These are phyloP conservation scores for Annulohypoxylon truncatum DNA, from an alignment of 2,329 filamentous ascomycete species.

Conservation along the genomic window DNA sequence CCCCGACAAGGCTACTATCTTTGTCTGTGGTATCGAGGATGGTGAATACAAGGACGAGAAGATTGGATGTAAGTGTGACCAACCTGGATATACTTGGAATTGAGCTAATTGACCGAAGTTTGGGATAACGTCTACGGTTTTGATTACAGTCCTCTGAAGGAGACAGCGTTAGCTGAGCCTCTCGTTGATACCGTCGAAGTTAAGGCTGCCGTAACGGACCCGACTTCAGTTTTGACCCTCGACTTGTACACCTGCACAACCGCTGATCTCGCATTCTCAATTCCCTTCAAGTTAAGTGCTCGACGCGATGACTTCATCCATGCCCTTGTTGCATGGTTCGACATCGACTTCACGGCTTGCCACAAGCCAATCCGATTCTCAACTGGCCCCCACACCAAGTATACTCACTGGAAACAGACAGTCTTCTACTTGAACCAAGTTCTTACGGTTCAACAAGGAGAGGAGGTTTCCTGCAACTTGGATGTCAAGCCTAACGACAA, in stretches of 20 bases:
- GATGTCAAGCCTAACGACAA: slow-evolving; percentile 90
- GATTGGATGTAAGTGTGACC: slow-evolving; percentile 84
- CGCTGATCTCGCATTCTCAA: slow-evolving; percentile 84
- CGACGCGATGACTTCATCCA: slow-evolving; percentile 96
- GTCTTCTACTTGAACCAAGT: slow-evolving; percentile 98
- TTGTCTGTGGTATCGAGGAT: slow-evolving; percentile 96
- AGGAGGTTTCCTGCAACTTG: slow-evolving; percentile 79
- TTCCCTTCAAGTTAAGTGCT: slow-evolving; percentile 78
- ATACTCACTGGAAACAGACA: slow-evolving; percentile 99
- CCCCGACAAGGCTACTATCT: slow-evolving; percentile 98
- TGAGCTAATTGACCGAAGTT: slow-evolving; percentile 67
- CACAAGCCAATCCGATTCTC: slow-evolving; percentile 98
- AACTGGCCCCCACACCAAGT: slow-evolving; percentile 97
- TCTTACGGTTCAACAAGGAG: slow-evolving; percentile 88
- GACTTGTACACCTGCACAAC: slow-evolving; percentile 92
- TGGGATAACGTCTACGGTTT: slow-evolving; percentile 99
- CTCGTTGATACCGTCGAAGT: slow-evolving; percentile 98
- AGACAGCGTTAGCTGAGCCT: slow-evolving; percentile 92
- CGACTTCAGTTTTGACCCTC: slow-evolving; percentile 83
- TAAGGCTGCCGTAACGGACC: slow-evolving; percentile 96
- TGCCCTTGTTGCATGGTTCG: slow-evolving; percentile 97
- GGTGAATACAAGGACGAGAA: slow-evolving; percentile 99
- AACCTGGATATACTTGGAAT: too few species aligned
- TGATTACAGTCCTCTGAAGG: slow-evolving; percentile 93
- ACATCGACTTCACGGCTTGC: slow-evolving; percentile 98